Base-by-base conservation (phyloP, 768 basidiomycete genomes). In the Kwoniella dendrophila region DNA sequence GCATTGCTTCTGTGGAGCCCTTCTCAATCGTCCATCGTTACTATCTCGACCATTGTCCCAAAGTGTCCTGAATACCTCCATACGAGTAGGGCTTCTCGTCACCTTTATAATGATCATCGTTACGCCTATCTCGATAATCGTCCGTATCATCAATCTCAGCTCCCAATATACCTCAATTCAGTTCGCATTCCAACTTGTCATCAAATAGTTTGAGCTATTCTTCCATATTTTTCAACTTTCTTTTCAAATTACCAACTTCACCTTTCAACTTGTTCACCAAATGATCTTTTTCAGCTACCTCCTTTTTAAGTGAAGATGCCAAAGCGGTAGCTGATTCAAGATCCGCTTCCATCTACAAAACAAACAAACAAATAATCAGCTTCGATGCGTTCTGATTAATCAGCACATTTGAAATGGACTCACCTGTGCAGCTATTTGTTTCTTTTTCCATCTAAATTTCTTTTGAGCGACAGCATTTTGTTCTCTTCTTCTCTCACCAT, bases 401-500 rank as follows among this genome's bases (percentile, higher is more conserved):
- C 26, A 10, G 30, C 18, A 26, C 30, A n/a, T 48, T 33, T 51
- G 57, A n/a, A 11, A 11, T 16, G n/a, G 33, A 51, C 59, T 30
- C 41, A 64, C 67, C 67, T 64, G 53, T 32, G 52, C 53, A 3
- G 54, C 59, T 12, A 56, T 27, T 16, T 51, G 52, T 30, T 64
- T 64, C 50, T 68, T 68, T 63, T 64, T 68, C 20, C 38, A 59
- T 27, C 67, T 49, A 22, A 64, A 64, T 33, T 57, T 60, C 33
- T 64, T 64, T 45, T 68, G 67, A 7, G 67, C 67, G 14, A 54
- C 58, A 4, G 63, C 63, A 53, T 68, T 68, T 45, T 68, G 67
- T 30, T 60, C 58, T 32, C 51, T 50, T 43, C 67, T 41, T 32
- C 52, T 49, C 34, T 57, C 56, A 29, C 58, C 55, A 27, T 55